phyloP scores from a whole-genome alignment of 768 basidiomycete species.

The Ephemerocybe angulata region DNA sequence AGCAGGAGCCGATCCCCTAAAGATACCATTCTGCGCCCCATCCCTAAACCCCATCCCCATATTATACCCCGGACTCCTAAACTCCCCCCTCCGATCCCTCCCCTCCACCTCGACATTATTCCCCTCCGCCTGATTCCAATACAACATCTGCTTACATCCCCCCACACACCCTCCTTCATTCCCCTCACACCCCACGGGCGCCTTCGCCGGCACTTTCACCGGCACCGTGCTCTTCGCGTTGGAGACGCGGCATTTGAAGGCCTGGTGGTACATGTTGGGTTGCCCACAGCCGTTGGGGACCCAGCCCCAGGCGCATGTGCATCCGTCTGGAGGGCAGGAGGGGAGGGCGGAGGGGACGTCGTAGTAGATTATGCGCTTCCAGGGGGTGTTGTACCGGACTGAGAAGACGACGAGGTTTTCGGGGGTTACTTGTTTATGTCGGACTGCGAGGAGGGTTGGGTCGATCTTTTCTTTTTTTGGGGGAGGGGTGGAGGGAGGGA shows the following conservation, averaged over 20 bases:
- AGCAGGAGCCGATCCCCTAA: neutral
- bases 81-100: conserved; percentile 31
- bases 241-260: conserved; percentile 49
- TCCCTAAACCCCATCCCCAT: conserved; percentile 44
- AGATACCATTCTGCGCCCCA: conserved; percentile 29
- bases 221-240: no score
- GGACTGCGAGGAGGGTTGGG: no score
- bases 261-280: conserved; percentile 49
- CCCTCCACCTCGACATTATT: conserved; percentile 47
- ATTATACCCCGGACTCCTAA: conserved; percentile 50
- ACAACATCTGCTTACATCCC: conserved; percentile 54
- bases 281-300: conserved; percentile 50
- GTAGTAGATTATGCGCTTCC: conserved; percentile 45
- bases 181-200: conserved; percentile 52
- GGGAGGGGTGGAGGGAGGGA: neutral
- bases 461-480: conserved; percentile 35
- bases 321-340: neutral
- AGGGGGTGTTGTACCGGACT: conserved; percentile 49
- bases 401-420: conserved; percentile 51
- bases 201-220: conserved; percentile 32
- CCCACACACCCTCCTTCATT: conserved; percentile 38
- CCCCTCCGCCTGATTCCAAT: conserved; percentile 48
- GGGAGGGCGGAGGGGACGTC: conserved; percentile 33
- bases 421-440: conserved; percentile 43
- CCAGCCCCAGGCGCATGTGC: conserved; percentile 47